Evolutionary conservation across 345 rosid genomes (phyloP), one percentile per base, ranked within the genome.

Genomic region (Eucalyptus pauciflora): DNA sequence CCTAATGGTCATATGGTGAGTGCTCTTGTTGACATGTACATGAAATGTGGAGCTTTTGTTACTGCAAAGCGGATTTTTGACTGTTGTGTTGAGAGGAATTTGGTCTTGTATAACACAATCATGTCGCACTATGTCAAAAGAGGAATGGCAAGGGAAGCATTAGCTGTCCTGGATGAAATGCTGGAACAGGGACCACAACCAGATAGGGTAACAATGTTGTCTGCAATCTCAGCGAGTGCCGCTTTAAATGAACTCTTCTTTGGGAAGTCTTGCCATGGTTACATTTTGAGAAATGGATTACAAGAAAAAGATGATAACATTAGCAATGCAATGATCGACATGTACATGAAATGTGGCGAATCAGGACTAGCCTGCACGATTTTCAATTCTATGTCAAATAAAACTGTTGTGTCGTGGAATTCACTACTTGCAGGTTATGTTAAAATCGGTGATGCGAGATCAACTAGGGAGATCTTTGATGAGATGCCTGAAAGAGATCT

Each of bases 11-110:
- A 91, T 86, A 91, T 94, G 95, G 86, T 91, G 52, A 95, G 95
- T 92, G 96, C 97, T 27, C 90, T 95, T 89, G 95, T 95, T 31
- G 97, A 95, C 93, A 92, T 95, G 96, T 92, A 94, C 87, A 95
- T 95, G 96, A 95, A 95, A 90, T 95, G 96, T 50, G 95, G 93
- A 49, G 96, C 89, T 81, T 91, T 87, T 45, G 95, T 90, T 88
- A 86, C 71, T 50, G 95, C 95, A 22, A 94, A 88, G 89, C 89
- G 5, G 91, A 89, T 95, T 93, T 94, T 94, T 86, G 94, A 92
- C 10, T 88, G 93, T 87, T 93, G 93, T 49, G 87, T 85, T 56
- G 93, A 87, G 89, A 93, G 80, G 52, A 93, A 86, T 90, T 87
- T 95, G 95, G 96, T 94, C 90, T 87, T 94, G 80, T 94, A 88